These are phyloP conservation scores for Alisma plantagoaquatica DNA, from an alignment of 106 monocot species.

Conservation along the genomic window DNA sequence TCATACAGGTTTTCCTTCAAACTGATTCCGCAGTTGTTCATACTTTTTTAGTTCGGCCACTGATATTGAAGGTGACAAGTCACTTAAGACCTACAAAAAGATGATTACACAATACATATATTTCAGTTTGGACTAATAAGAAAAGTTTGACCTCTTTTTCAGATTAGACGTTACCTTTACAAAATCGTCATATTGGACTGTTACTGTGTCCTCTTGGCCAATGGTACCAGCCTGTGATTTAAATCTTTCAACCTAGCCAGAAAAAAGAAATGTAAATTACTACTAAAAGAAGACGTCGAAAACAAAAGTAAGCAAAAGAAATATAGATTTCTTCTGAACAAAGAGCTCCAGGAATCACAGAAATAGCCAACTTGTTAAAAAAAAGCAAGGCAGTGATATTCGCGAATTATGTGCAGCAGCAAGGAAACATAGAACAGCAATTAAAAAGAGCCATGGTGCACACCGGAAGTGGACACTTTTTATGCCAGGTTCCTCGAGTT, in stretches of 20 bases:
- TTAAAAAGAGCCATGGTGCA: too few relatives aligned
- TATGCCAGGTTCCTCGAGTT: too few relatives aligned
- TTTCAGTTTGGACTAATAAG: not conserved
- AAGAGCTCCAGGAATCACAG: not conserved
- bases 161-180: too few relatives aligned
- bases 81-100: conserved; percentile 52
- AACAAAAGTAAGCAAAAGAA: not conserved
- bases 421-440: too few relatives aligned
- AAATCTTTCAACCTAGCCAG: too few relatives aligned
- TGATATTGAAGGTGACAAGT: conserved; percentile 74
- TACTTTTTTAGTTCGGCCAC: conserved; percentile 64
- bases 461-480: too few relatives aligned
- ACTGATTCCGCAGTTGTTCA: conserved; percentile 53
- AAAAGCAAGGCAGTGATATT: not conserved
- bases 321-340: not conserved
- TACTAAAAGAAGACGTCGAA: conserved; percentile 29
- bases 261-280: too few relatives aligned
- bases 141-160: too few relatives aligned
- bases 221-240: conserved; percentile 8
- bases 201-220: conserved; percentile 37
- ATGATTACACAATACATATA: not conserved
- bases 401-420: too few relatives aligned
- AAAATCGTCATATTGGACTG: conserved; percentile 79
- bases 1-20: conserved; percentile 59
- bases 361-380: not conserved